A percentile compares a stretch with the other conserved stretches of the same genome.
Evolutionary conservation across 306 rosid species (phyloP).

Genomic region (Astragalus membranaceus): DNA sequence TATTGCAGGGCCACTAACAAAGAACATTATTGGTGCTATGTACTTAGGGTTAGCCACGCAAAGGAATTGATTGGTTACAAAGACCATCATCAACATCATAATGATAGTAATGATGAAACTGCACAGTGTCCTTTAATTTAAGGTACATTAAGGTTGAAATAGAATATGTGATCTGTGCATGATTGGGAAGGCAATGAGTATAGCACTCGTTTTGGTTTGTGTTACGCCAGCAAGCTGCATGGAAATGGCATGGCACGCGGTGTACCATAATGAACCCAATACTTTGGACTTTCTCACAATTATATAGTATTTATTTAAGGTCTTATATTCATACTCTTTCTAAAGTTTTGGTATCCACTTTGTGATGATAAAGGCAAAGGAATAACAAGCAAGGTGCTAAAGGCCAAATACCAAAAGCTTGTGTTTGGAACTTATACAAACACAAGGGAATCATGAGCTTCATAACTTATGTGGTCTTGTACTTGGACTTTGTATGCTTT

Average conservation of each 20-base stretch:
- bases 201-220: slow-evolving; percentile 12
- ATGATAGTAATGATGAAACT: slow-evolving; percentile 34
- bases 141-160: slow-evolving; percentile 40
- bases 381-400: slow-evolving; percentile 21
- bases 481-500: not conserved
- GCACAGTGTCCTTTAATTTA: slow-evolving; percentile 11
- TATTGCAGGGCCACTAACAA: slow-evolving; percentile 17
- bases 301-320: slow-evolving; percentile 10
- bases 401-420: slow-evolving; percentile 33
- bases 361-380: slow-evolving; percentile 26
- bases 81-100: not conserved
- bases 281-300: slow-evolving; percentile 21
- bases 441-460: slow-evolving; percentile 30
- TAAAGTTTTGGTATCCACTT: not conserved
- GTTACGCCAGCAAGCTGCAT: slow-evolving; percentile 25
- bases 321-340: not conserved
- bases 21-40: slow-evolving; percentile 18
- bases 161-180: slow-evolving; percentile 29
- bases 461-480: not conserved
- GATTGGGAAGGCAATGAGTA: slow-evolving; percentile 35
- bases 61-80: slow-evolving; percentile 23
- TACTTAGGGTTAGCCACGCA: not conserved
- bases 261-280: slow-evolving; percentile 4
- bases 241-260: slow-evolving; percentile 37
- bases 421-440: slow-evolving; percentile 34